These are phyloP conservation scores for Sporormia fimetaria DNA, from an alignment of 495 filamentous ascomycete species.

Conservation along the genomic window DNA sequence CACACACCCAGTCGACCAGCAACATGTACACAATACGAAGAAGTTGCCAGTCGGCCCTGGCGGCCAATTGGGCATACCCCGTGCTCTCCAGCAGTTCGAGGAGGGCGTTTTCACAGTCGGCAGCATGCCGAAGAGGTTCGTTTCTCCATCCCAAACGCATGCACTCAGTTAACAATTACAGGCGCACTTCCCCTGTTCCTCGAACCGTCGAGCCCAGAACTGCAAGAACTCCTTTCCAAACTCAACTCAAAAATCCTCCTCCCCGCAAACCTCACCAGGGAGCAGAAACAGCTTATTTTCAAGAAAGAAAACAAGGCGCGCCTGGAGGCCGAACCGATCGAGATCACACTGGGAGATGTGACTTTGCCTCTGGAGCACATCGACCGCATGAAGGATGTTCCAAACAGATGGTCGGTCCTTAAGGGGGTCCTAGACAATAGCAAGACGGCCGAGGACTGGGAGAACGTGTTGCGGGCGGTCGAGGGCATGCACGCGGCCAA, in stretches of 20 bases:
- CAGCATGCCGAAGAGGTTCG: conserved; percentile 10
- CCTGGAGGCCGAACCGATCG: conserved; percentile 30
- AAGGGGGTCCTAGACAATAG: conserved; percentile 23
- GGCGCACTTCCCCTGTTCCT: conserved; percentile 28
- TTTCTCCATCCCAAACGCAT: neutral
- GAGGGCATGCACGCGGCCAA: conserved; percentile 24
- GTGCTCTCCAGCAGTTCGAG: conserved; percentile 5
- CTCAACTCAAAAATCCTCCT: conserved; percentile 32
- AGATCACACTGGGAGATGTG: conserved; percentile 30
- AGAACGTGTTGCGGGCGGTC: conserved; percentile 30
- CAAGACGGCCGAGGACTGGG: conserved; percentile 26
- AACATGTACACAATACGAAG: conserved; percentile 16
- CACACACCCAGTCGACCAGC: too few species aligned
- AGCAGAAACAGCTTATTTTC: conserved; percentile 30
- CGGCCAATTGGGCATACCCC: neutral
- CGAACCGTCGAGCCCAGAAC: conserved; percentile 26
- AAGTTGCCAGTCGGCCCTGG: conserved; percentile 11
- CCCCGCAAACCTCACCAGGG: conserved; percentile 27
- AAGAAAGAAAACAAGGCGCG: conserved; percentile 17
- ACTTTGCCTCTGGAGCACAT: conserved; percentile 30
- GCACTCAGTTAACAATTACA: neutral
- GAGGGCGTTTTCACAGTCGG: conserved; percentile 16
- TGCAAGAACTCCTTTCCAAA: conserved; percentile 23
- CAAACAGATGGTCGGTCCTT: conserved; percentile 19
- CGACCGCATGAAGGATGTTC: conserved; percentile 27